Percentiles rank a stretch among this genome's conserved stretches.
phyloP scores from a whole-genome alignment of 2,329 filamentous ascomycete genomes.

The Botrytis galanthina region DNA sequence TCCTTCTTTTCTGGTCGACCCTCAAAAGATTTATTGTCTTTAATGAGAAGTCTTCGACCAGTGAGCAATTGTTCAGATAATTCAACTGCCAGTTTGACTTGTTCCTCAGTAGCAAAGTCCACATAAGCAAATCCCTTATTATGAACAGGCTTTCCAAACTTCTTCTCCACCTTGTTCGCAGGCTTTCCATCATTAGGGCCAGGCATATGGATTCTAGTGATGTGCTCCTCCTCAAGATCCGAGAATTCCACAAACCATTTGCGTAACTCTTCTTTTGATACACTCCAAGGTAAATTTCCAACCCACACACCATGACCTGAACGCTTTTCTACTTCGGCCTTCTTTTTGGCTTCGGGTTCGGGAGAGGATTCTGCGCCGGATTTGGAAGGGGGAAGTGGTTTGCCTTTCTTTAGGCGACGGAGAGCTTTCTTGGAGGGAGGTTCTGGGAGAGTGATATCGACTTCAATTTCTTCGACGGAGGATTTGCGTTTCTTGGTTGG shows the following conservation, averaged over 20 bases:
- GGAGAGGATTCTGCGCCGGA: constrained; percentile 41
- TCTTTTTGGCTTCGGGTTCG: constrained; percentile 43
- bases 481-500: constrained; percentile 67
- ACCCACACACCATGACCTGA: constrained; percentile 92
- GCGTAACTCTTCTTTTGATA: constrained; percentile 71
- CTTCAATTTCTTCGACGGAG: constrained; percentile 70
- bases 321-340: constrained; percentile 52
- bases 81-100: constrained; percentile 71
- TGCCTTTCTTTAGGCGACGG: constrained; percentile 84
- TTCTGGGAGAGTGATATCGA: constrained; percentile 85
- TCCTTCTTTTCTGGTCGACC: constrained; percentile 71
- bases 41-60: constrained; percentile 84
- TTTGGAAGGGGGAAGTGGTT: constrained; percentile 50
- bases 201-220: constrained; percentile 67
- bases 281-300: constrained; percentile 85
- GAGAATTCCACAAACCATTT: constrained; percentile 75
- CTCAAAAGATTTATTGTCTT: constrained; percentile 85
- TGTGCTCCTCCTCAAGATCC: constrained; percentile 65
- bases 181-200: constrained; percentile 48
- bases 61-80: constrained; percentile 80
- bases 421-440: constrained; percentile 93
- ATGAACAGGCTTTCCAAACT: constrained; percentile 34
- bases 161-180: constrained; percentile 37
- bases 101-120: constrained; percentile 70
- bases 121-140: constrained; percentile 98